Evolutionary conservation across 495 filamentous ascomycete genomes (phyloP).

Genomic region (Trichoderma gamsii): DNA sequence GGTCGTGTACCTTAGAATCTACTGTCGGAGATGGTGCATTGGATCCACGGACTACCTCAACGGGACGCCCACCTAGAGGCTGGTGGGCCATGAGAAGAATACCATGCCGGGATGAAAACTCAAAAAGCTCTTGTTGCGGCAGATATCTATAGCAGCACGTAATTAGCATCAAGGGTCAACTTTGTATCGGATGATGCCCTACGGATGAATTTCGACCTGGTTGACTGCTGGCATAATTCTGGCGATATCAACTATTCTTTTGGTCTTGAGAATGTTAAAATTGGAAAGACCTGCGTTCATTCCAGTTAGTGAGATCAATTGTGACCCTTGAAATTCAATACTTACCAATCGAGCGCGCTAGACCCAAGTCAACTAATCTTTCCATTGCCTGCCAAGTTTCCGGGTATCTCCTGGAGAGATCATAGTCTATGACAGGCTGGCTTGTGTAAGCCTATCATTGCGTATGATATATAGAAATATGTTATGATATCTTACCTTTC

Average conservation of each 20-base stretch:
- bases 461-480: conserved; percentile 16
- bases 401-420: conserved; percentile 59
- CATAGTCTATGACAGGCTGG: conserved; percentile 29
- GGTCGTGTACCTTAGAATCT: conserved; percentile 21
- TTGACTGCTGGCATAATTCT: conserved; percentile 75
- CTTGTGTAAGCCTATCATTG: neutral
- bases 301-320: conserved; percentile 48
- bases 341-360: conserved; percentile 30
- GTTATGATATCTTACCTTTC: conserved; percentile 23
- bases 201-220: conserved; percentile 87
- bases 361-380: conserved; percentile 67
- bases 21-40: conserved; percentile 28
- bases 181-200: conserved; percentile 32
- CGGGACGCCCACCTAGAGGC: conserved; percentile 46
- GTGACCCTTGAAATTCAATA: conserved; percentile 25
- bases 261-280: conserved; percentile 62
- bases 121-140: conserved; percentile 43
- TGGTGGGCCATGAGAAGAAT: conserved; percentile 63
- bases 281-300: conserved; percentile 79
- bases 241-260: conserved; percentile 51
- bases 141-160: conserved; percentile 23
- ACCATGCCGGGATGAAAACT: conserved; percentile 45
- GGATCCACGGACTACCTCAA: conserved; percentile 24
- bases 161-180: neutral
- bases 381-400: conserved; percentile 83